Base-by-base conservation (phyloP, 176 grass and related monocot species). In the Oryza coarctata region DNA sequence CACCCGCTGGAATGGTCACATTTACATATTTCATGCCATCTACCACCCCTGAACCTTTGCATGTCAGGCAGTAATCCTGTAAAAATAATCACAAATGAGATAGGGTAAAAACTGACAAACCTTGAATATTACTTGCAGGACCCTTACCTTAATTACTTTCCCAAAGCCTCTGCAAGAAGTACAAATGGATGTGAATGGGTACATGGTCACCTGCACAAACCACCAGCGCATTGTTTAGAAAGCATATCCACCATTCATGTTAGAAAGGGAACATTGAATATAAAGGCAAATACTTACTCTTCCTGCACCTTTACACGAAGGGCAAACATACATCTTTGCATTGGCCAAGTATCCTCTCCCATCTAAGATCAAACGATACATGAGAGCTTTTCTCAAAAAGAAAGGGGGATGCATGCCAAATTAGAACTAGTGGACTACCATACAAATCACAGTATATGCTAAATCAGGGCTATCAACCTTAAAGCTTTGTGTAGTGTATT, bases 21-120 rank as follows among this genome's bases (percentile, higher is more conserved):
- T 86, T 84, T 49, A 94, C 82, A 91, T 90, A 86, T 79, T 94
- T 98, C 82, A 93, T 88, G 87, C 90, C 88, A 91, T 94, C 95
- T 81, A 90, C 55, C 50, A 91, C 84, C 50, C 92, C 95, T 61
- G 77, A 82, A 58, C 95, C 95, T 85, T 87, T 82, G 82, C 95
- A 98, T 71, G 79, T 75, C 47, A 92, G 49, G 83, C 95, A 98
- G 81, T 87, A 81, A 93, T 98, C 92, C 95, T 98, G 84, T 36
- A 45, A 85, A 61, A 63, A 86, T 74, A 38, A 73, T 82, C 73
- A 85, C 30, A 25, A 1, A 14, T 79, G 65, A 91, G 77, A 72
- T 71, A 86, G 65, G 33, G 15, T 8, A 50, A 69, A 85, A 85
- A 30, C 29, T 0, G 23, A 63, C n/a, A 65, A 44, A 60, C 1